A percentile compares a stretch with the other conserved stretches of the same genome.
Evolutionary conservation across 1,284 basidiomycete genomes (phyloP).

Genomic region (Coriolopsis trogii): DNA sequence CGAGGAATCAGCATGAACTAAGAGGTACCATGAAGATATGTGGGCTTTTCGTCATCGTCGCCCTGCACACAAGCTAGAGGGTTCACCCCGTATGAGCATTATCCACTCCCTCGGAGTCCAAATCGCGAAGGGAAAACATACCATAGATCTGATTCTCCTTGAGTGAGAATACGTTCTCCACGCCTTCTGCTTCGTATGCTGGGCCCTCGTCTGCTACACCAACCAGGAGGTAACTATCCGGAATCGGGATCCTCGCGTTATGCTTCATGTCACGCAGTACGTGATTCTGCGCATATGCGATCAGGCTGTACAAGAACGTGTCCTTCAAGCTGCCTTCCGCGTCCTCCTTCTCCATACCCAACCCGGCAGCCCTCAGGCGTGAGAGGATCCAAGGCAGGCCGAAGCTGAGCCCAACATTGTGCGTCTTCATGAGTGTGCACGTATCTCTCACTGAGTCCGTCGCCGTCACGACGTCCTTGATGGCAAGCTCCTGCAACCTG

Average conservation of each 20-base stretch:
- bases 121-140: constrained; percentile 30
- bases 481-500: constrained; percentile 54
- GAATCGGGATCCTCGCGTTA: constrained; percentile 70
- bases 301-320: constrained; percentile 58
- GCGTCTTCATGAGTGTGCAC: constrained; percentile 46
- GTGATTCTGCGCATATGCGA: constrained; percentile 57
- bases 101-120: neutral
- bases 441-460: constrained; percentile 53
- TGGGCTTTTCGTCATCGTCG: constrained; percentile 46
- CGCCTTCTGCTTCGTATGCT: constrained; percentile 51
- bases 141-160: constrained; percentile 63
- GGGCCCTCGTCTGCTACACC: constrained; percentile 81
- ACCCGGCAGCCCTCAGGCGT: constrained; percentile 48
- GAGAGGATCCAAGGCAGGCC: constrained; percentile 52
- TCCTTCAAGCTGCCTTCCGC: constrained; percentile 45
- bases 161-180: constrained; percentile 55
- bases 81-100: neutral
- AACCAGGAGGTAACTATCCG: constrained; percentile 65
- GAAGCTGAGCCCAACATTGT: constrained; percentile 56
- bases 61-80: constrained; percentile 56
- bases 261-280: constrained; percentile 75
- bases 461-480: constrained; percentile 56
- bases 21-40: constrained; percentile 53
- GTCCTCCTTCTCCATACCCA: constrained; percentile 45
- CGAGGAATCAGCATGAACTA: too few species aligned